phyloP scores from a whole-genome alignment of 129 eudicot genomes.

The Flaveria trinervia region DNA sequence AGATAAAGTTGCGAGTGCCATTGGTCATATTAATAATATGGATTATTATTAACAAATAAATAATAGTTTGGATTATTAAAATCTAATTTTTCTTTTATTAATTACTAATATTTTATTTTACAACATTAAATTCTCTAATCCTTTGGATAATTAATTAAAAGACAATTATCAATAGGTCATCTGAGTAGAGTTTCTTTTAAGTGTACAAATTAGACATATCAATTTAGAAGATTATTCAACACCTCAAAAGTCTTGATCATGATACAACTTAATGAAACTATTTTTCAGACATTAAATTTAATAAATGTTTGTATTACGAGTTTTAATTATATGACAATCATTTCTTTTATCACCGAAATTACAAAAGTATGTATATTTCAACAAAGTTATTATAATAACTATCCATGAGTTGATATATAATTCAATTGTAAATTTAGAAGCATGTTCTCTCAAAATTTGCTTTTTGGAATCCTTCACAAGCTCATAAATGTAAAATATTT shows the following conservation, averaged over 20 bases:
- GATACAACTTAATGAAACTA: not conserved
- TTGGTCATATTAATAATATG: too few relatives aligned
- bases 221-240: not conserved
- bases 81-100: too few relatives aligned
- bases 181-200: not conserved
- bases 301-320: not conserved
- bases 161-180: too few relatives aligned
- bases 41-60: too few relatives aligned
- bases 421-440: not conserved
- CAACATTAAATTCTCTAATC: too few relatives aligned
- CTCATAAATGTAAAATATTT: not conserved
- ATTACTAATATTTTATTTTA: too few relatives aligned
- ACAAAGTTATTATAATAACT: not conserved
- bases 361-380: not conserved
- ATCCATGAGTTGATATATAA: not conserved
- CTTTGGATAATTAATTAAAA: too few relatives aligned
- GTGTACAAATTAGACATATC: not conserved
- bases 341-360: not conserved
- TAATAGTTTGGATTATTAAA: too few relatives aligned
- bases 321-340: not conserved
- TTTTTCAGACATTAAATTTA: not conserved
- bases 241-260: not conserved
- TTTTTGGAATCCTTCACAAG: not conserved
- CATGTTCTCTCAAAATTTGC: not conserved
- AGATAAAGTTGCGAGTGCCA: too few relatives aligned